Evolutionary conservation across 331 rosid genomes (phyloP), one percentile per base, ranked within the genome.

Genomic region (Quercus tomentella): DNA sequence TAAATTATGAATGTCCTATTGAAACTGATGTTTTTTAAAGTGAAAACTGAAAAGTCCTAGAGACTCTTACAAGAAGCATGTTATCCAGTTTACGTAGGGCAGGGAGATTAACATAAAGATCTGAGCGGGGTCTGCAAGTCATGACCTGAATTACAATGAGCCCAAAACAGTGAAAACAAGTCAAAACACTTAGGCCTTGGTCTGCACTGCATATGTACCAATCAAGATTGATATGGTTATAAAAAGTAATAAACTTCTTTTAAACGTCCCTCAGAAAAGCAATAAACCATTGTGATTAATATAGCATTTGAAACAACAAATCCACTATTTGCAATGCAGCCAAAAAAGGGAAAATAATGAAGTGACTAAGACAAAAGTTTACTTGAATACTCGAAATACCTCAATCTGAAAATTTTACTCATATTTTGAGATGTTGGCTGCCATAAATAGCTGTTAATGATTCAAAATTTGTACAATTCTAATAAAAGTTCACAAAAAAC

Each of bases 91-190:
- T 96, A 2, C 97, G 93, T 33, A 93, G 86, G 43, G 98, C 99
- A 2, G 97, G 98, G 57, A 96, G 98, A 80, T 93, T 96, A 28
- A 93, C 97, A n/a, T 96, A 96, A 14, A 96, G 93, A 89, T 96
- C 97, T 3, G 88, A 88, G 62, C 99, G 97, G 0, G 95, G 98
- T 82, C 95, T 89, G 87, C 99, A 91, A 23, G 91, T 87, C 97
- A 96, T 96, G 79, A 96, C 88, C 99, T 95, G 87, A 79, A 67
- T 72, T 87, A 65, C 76, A 87, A 54, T 84, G 62, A 37, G 72
- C 25, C 70, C 77, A 52, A 73, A 51, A 30, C 17, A 25, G 10
- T 52, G 21, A 54, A 28, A 28, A 55, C 22, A 58, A 58, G 41
- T 20, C 51, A 33, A 67, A 17, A 6, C 72, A 67, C 30, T 33